Evolutionary conservation across 352 stramenopile species (phyloP).

Genomic region (Phytophthora europaea): DNA sequence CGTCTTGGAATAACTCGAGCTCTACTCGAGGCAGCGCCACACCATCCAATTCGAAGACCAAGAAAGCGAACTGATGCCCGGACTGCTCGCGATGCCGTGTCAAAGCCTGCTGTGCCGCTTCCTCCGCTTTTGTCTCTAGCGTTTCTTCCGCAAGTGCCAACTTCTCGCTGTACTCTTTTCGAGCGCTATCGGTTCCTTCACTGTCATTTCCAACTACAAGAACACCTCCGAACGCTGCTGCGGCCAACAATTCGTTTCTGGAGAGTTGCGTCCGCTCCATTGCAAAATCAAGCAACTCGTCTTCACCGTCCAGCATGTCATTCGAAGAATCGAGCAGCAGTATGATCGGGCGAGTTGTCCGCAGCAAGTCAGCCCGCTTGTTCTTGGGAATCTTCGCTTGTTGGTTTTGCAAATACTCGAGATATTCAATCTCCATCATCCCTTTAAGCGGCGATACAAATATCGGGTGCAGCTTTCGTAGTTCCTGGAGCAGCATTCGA

Average conservation of each 20-base stretch:
- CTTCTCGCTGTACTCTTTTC: constrained; percentile 41
- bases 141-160: constrained; percentile 55
- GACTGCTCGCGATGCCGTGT: constrained; percentile 55
- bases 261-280: constrained; percentile 68
- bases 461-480: constrained; percentile 58
- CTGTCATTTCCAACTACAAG: constrained; percentile 18
- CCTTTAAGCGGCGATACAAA: constrained; percentile 64
- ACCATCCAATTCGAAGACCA: constrained; percentile 74
- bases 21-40: constrained; percentile 69
- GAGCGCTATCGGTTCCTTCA: constrained; percentile 20
- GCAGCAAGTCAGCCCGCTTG: constrained; percentile 38
- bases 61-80: constrained; percentile 64
- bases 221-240: constrained; percentile 53
- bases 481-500: constrained; percentile 65
- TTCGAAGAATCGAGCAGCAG: constrained; percentile 53
- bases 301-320: constrained; percentile 64
- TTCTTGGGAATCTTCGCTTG: constrained; percentile 43
- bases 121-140: constrained; percentile 59
- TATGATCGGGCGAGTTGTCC: constrained; percentile 53
- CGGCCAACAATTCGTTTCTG: constrained; percentile 59
- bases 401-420: constrained; percentile 48
- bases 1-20: constrained; percentile 70
- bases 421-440: constrained; percentile 64
- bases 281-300: constrained; percentile 61
- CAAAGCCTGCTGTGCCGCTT: constrained; percentile 51